Evolutionary conservation across 805 yeast species (phyloP).

Genomic region (Schizosaccharomyces cryophilus): DNA sequence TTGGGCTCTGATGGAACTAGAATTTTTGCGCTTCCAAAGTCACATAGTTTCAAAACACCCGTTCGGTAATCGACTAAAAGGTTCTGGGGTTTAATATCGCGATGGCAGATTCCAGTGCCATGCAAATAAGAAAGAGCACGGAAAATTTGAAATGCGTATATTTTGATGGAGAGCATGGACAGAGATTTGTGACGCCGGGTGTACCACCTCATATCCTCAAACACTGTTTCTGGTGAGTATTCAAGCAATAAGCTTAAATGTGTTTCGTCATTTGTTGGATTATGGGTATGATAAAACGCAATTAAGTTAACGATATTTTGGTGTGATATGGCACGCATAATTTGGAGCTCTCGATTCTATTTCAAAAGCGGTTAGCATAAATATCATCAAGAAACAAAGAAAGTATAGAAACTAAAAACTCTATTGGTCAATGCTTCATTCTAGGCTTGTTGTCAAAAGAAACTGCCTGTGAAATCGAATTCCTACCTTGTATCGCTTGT

Average conservation of each 20-base stretch:
- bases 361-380: not conserved
- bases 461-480: not conserved
- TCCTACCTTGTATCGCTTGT: slow-evolving; percentile 60
- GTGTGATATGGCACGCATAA: slow-evolving; percentile 74
- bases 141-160: slow-evolving; percentile 62
- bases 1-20: slow-evolving; percentile 78
- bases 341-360: slow-evolving; percentile 85
- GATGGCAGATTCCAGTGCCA: slow-evolving; percentile 51
- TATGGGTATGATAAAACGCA: slow-evolving; percentile 52
- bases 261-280: slow-evolving; percentile 44
- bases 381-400: not conserved
- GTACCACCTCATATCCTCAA: slow-evolving; percentile 66
- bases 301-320: slow-evolving; percentile 67
- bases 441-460: not conserved
- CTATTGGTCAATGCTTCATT: not conserved
- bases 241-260: slow-evolving; percentile 77
- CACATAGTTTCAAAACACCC: slow-evolving; percentile 76
- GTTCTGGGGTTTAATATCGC: slow-evolving; percentile 82
- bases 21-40: slow-evolving; percentile 86
- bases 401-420: not conserved
- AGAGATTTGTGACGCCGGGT: slow-evolving; percentile 31
- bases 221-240: slow-evolving; percentile 80
- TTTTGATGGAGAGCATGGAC: slow-evolving; percentile 75
- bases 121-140: slow-evolving; percentile 59
- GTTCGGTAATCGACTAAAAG: slow-evolving; percentile 62